Percentiles rank a stretch among this genome's conserved stretches.
These are phyloP conservation scores for Dovyalis caffra DNA, from an alignment of 345 rosid genomes.

Conservation along the genomic window DNA sequence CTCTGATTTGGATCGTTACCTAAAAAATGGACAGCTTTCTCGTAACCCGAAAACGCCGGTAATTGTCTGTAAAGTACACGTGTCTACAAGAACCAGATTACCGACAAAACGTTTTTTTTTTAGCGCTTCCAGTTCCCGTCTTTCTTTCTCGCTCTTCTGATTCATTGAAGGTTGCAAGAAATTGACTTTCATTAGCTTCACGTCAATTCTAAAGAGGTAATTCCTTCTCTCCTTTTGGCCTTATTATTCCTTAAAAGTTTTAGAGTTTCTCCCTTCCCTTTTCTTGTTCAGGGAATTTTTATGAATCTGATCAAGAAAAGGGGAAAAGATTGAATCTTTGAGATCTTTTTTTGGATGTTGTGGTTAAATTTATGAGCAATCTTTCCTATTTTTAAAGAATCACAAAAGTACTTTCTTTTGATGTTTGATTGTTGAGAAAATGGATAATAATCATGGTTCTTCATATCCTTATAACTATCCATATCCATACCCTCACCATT, in stretches of 20 bases:
- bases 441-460: constrained; percentile 3
- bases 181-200: background rate
- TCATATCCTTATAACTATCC: constrained; percentile 49
- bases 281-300: background rate
- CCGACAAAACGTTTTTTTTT: too few relatives aligned
- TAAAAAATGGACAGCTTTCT: background rate
- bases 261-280: background rate
- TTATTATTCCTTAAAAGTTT: background rate
- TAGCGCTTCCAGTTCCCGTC: background rate
- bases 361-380: background rate
- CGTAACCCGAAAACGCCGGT: background rate
- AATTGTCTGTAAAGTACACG: too few relatives aligned
- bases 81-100: background rate
- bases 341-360: background rate
- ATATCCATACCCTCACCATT: constrained; percentile 35
- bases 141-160: background rate
- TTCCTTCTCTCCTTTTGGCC: background rate
- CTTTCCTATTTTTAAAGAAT: background rate
- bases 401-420: background rate
- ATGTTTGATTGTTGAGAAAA: background rate
- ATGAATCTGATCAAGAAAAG: background rate
- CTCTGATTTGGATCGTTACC: background rate
- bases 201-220: constrained; percentile 6
- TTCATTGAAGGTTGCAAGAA: constrained; percentile 10
- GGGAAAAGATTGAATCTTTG: background rate